These are phyloP conservation scores for Isatis tinctoria DNA, from an alignment of 345 rosid species.

Conservation along the genomic window DNA sequence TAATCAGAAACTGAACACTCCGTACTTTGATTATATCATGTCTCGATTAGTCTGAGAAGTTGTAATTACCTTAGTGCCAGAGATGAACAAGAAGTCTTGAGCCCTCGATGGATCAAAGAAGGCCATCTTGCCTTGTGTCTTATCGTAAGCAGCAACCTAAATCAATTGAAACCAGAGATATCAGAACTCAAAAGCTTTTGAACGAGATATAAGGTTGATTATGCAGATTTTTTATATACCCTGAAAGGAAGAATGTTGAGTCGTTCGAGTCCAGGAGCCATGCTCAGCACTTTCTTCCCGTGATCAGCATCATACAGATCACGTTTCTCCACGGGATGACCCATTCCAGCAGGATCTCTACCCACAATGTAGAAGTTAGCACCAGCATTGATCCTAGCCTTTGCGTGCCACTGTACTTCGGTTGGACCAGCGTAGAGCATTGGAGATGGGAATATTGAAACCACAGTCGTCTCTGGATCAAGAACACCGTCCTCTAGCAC, in stretches of 20 bases:
- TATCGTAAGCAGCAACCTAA: slow-evolving; percentile 92
- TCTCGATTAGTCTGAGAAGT: neutral
- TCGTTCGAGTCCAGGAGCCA: slow-evolving; percentile 95
- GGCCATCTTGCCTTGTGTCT: slow-evolving; percentile 95
- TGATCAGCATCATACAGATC: slow-evolving; percentile 96
- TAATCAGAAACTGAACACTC: neutral
- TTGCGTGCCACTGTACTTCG: slow-evolving; percentile 99
- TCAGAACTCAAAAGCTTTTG: neutral
- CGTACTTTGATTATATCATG: neutral
- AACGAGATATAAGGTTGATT: neutral
- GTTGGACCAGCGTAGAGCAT: slow-evolving; percentile 99
- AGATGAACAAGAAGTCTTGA: slow-evolving; percentile 84
- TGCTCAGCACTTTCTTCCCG: slow-evolving; percentile 90
- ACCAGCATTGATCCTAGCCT: slow-evolving; percentile 93
- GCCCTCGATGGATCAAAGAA: slow-evolving; percentile 87
- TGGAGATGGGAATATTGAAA: slow-evolving; percentile 96
- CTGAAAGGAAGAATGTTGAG: slow-evolving; percentile 93
- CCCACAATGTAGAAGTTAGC: slow-evolving; percentile 98
- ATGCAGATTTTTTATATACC: slow-evolving; percentile 36
- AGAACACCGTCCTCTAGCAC: slow-evolving; percentile 97
- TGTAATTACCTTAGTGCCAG: slow-evolving; percentile 83
- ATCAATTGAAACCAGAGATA: neutral
- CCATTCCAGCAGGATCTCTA: slow-evolving; percentile 97
- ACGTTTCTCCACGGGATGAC: slow-evolving; percentile 91
- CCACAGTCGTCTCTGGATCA: slow-evolving; percentile 94